Evolutionary conservation across 345 rosid genomes (phyloP).

Genomic region (Eucalyptus melliodora): DNA sequence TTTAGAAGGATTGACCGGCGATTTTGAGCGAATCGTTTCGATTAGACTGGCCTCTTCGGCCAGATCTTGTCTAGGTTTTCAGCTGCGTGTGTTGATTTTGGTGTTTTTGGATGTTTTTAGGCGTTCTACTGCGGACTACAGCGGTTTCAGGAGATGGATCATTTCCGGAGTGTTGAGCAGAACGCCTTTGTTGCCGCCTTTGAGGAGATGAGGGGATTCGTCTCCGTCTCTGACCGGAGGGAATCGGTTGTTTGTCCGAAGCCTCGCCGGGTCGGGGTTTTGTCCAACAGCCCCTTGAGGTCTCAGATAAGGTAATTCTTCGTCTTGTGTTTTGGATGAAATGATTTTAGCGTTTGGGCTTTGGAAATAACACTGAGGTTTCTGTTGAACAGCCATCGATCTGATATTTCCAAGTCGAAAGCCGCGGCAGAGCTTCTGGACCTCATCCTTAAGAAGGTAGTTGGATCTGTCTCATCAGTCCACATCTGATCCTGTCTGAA

Average conservation of each 20-base stretch:
- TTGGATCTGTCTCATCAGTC: background rate
- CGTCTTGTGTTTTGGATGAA: background rate
- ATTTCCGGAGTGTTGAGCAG: constrained; percentile 51
- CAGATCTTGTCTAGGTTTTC: background rate
- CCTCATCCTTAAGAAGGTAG: constrained; percentile 69
- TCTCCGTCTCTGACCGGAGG: constrained; percentile 29
- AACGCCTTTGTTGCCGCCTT: constrained; percentile 39
- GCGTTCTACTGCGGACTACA: background rate
- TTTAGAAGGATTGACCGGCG: background rate
- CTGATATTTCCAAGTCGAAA: constrained; percentile 42
- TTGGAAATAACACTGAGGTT: background rate
- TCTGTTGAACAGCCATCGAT: constrained; percentile 31
- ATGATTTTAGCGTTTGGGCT: background rate
- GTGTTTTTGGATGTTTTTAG: background rate
- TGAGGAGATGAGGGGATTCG: constrained; percentile 41
- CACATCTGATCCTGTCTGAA: background rate
- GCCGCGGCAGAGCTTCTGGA: constrained; percentile 83
- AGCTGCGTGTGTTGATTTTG: background rate
- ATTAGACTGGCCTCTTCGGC: background rate
- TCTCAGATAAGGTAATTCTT: constrained; percentile 39
- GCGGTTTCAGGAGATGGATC: constrained; percentile 40
- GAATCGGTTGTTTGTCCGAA: constrained; percentile 74
- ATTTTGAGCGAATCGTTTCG: background rate
- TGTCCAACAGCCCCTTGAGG: constrained; percentile 25
- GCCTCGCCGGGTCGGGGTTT: constrained; percentile 59